Base-by-base conservation (phyloP, 139 green algal species). In the Ettlia oleoabundans region DNA sequence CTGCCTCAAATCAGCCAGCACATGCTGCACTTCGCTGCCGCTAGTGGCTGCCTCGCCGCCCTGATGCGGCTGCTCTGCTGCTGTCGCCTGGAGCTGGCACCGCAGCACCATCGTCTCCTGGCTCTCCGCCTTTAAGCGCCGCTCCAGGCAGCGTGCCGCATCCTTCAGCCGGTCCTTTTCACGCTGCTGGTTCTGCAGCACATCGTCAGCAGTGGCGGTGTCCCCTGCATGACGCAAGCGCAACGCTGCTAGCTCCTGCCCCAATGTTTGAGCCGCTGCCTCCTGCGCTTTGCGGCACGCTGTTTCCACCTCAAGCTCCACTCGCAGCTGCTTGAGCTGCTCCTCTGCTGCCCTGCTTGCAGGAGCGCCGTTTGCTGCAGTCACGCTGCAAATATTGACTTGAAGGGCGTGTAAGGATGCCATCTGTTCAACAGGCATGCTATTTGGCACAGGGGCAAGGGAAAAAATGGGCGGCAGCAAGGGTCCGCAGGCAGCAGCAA, bases 171-270 rank as follows among this genome's bases (percentile, higher is more conserved):
- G 19, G 6, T 24, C 43, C 64, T 52, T 32, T 64, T 68, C 42
- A 22, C 64, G 43, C 77, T 83, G 77, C 64, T 83, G 77, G 47
- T 33, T 65, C 37, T 61, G 19, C 30, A 83, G 77, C 64, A 83
- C 77, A 40, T 83, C 77, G 2, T 37, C 15, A 13, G 35, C 38
- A 2, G 53, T 68, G 10, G 74, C 74, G 0, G 26, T 33, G 22
- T 68, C 74, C 2, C 19, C 26, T 2, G 35, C 4, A 19, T 52
- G 35, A 2, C 55, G 74, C 37, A 52, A 28, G 35, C 53, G 74
- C 26, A 70, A 37, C 53, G 38, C 74, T 2, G 74, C 74, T 37
- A 80, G 53, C 74, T 80, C 53, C 2, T 22, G 47, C 38, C 69
- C 52, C 26, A 80, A 55, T 13, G 32, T 33, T 0, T 24, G 32